phyloP scores from a whole-genome alignment of 73 alveolate genomes.

The Tetrahymena thermophila region DNA sequence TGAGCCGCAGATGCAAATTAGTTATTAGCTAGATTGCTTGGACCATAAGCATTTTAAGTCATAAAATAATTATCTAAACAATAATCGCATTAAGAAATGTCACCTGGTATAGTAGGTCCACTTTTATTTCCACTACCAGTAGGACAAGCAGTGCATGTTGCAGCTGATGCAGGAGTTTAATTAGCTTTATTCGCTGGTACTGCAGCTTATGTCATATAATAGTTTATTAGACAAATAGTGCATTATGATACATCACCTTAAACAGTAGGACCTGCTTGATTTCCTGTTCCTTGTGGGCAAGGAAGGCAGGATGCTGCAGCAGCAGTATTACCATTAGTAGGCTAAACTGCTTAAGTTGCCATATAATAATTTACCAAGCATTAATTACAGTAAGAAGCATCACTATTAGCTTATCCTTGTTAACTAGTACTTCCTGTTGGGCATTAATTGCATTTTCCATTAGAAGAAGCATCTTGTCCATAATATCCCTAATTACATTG shows the following conservation, averaged over 20 bases:
- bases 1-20: neutral
- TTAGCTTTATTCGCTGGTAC: neutral
- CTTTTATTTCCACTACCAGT: neutral
- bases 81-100: neutral
- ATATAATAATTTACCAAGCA: neutral
- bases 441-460: neutral
- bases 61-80: neutral
- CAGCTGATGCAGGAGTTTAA: neutral
- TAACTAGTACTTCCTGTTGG: neutral
- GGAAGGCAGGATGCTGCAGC: neutral
- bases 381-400: neutral
- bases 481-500: neutral
- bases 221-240: neutral
- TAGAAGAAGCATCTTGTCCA: neutral
- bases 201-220: neutral
- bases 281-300: neutral
- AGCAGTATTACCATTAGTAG: too few species aligned
- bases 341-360: neutral
- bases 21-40: neutral
- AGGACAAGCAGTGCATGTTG: neutral
- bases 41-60: neutral
- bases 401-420: neutral
- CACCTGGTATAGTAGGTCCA: neutral
- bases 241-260: neutral
- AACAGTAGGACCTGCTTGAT: neutral